Conservation (phyloP, 768 basidiomycete species). For the Agaricus bisporus region DNA sequence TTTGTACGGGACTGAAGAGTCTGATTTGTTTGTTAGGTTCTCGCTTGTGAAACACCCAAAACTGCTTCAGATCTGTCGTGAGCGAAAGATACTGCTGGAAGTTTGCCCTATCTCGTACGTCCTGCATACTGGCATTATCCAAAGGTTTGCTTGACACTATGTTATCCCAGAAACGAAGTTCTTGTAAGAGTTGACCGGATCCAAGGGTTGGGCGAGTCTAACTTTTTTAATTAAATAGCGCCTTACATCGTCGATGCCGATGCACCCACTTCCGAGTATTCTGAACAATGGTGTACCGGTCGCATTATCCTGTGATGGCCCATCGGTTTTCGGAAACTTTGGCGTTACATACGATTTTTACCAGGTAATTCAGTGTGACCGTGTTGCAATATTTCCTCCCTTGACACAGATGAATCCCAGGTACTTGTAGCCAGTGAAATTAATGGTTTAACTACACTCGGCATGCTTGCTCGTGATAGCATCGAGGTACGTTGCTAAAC, state of each 20-base stretch:
- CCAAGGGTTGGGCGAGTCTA: no score
- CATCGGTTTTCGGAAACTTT: slow-evolving; percentile 70
- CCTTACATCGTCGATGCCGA: slow-evolving; percentile 72
- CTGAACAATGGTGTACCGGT: slow-evolving; percentile 71
- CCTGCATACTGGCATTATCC: background rate
- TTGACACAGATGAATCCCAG: background rate
- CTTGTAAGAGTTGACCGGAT: slow-evolving; percentile 33
- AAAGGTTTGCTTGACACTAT: background rate
- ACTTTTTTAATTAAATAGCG: slow-evolving; percentile 33
- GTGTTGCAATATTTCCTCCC: background rate
- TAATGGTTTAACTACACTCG: slow-evolving; percentile 56
- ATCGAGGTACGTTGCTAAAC: slow-evolving; percentile 35
- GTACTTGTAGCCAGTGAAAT: slow-evolving; percentile 66
- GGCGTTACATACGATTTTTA: slow-evolving; percentile 75
- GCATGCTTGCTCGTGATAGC: slow-evolving; percentile 60
- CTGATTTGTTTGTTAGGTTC: slow-evolving; percentile 34
- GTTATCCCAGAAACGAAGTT: slow-evolving; percentile 55
- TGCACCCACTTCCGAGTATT: slow-evolving; percentile 68
- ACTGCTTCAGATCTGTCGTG: slow-evolving; percentile 60
- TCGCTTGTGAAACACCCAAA: slow-evolving; percentile 72
- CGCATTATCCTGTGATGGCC: slow-evolving; percentile 69
- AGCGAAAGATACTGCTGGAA: slow-evolving; percentile 61
- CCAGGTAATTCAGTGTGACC: slow-evolving; percentile 28
- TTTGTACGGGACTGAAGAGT: background rate
- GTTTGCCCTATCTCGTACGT: slow-evolving; percentile 78